Base-by-base conservation (phyloP, 805 yeast genomes). In the Candida maris region DNA sequence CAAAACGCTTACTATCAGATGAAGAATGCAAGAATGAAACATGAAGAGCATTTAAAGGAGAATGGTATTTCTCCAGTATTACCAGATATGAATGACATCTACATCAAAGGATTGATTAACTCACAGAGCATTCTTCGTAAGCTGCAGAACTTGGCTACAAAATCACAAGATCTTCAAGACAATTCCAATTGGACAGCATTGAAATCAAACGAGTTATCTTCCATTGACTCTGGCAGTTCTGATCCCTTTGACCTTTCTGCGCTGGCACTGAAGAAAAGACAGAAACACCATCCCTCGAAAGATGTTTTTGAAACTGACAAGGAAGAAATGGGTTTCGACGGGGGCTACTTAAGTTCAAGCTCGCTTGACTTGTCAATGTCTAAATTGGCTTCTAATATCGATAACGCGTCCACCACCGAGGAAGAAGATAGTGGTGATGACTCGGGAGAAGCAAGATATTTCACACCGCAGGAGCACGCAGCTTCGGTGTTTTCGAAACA, bases 81-180 rank as follows among this genome's bases (percentile, higher is more conserved):
- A n/a, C 22, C 22, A 13, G 10, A 25, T 8, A 13, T 16, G 7
- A 21, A 33, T 4, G 42, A 48, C 27, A 33, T 48, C 14, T 41
- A 24, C 12, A 20, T 31, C 16, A 34, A 37, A 14, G 51, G 52
- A 2, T 27, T 50, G 4, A 27, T 48, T 3, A 45, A 41, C 18
- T 54, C 59, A 10, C 53, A 56, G 4, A 53, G 57, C 34, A 44
- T 49, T 5, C 33, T 38, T 10, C 43, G 42, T n/a, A 46, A 42
- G 13, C 26, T 56, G 22, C 24, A 19, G 26, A 25, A 28, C 23
- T 20, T 34, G 34, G 34, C 17, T 16, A 22, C 16, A n/a, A 37
- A 30, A 9, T 37, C 19, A 7, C 42, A 33, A 2, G 32, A 24
- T 14, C 29, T 26, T 26, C 16, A n/a, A 8, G 14, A n/a, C 14